Base-by-base conservation (phyloP, 768 basidiomycete species). In the Asterophora lycoperdoides region DNA sequence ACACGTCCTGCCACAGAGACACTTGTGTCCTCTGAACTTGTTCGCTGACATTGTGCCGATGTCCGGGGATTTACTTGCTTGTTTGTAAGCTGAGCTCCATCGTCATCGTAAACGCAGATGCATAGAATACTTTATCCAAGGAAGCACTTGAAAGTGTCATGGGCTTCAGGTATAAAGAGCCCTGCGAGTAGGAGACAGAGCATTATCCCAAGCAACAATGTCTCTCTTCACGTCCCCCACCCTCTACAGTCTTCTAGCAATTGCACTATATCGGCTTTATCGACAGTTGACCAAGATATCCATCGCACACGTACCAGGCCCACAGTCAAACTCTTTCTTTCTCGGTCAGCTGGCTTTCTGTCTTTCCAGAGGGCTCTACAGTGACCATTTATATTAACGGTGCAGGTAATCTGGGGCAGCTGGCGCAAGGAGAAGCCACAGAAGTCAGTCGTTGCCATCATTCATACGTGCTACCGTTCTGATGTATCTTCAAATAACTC, bases 261-360 rank as follows among this genome's bases (percentile, higher is more conserved):
- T 53, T 8, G 33, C 37, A 23, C 36, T 60, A 9, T 71, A 64
- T 42, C 51, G 45, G 14, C 38, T 68, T 40, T 58, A 74, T 64
- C 58, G 55, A 49, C 49, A 60, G 62, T 43, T 58, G 61, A 53
- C 64, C 53, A 48, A 72, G 49, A 55, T 67, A 54, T 61, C 65
- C 40, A 55, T 71, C 59, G 53, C 70, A 9, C 63, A 62, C 45
- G 52, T 67, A 29, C 68, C 59, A 53, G 72, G 64, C 42, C 73
- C 68, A 11, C 57, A 49, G 60, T 70, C 63, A 52, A 65, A 59
- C 51, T 70, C 49, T 49, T 79, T 54, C 70, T 62, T 58, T 59
- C 71, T 54, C 64, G 79, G 56, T 78, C 51, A 1, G 15, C 18
- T n/a, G 1, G 15, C 18, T n/a, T 10, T 19, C 7, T 14, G 11